These are phyloP conservation scores for Fusarium zealandicum DNA, from an alignment of 2,329 filamentous ascomycete species.

Conservation along the genomic window DNA sequence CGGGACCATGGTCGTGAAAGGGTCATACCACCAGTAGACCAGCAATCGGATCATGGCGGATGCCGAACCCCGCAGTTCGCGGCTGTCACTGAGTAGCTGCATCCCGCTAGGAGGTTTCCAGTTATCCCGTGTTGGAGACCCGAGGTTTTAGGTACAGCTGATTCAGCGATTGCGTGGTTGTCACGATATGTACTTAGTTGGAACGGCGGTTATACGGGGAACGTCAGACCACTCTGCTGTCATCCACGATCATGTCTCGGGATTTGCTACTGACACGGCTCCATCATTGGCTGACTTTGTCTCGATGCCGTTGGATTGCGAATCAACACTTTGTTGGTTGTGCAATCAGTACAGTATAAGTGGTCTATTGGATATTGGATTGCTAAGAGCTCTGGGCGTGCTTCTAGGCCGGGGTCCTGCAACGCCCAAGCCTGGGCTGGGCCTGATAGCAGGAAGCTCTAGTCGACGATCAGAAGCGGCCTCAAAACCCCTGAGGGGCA, in stretches of 20 bases:
- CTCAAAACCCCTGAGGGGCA: conserved; percentile 28
- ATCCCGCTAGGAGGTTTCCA: conserved; percentile 2
- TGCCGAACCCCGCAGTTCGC: conserved; percentile 18
- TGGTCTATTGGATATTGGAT: not conserved
- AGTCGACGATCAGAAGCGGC: conserved; percentile 8
- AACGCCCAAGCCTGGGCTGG: conserved; percentile 3
- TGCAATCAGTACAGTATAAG: not conserved
- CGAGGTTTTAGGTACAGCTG: conserved; percentile 11
- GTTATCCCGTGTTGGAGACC: conserved; percentile 18
- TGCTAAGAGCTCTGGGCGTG: not conserved
- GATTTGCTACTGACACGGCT: conserved; percentile 11
- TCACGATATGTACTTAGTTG: conserved; percentile 23
- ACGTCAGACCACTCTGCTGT: conserved; percentile 29
- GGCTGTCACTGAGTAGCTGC: not conserved
- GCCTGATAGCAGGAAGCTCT: not conserved
- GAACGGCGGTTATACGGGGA: conserved; percentile 6
- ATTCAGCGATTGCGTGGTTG: conserved; percentile 24
- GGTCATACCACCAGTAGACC: conserved; percentile 29
- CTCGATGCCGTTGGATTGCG: not conserved
- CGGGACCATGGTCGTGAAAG: conserved; percentile 15
- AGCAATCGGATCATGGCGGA: conserved; percentile 28
- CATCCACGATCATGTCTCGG: conserved; percentile 12
- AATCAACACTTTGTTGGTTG: not conserved
- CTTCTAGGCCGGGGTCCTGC: not conserved
- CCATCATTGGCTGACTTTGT: conserved; percentile 18